Evolutionary conservation across 2,329 filamentous ascomycete species (phyloP), one percentile per base, ranked within the genome.

Genomic region (Stachybotrys chlorohalonatus): DNA sequence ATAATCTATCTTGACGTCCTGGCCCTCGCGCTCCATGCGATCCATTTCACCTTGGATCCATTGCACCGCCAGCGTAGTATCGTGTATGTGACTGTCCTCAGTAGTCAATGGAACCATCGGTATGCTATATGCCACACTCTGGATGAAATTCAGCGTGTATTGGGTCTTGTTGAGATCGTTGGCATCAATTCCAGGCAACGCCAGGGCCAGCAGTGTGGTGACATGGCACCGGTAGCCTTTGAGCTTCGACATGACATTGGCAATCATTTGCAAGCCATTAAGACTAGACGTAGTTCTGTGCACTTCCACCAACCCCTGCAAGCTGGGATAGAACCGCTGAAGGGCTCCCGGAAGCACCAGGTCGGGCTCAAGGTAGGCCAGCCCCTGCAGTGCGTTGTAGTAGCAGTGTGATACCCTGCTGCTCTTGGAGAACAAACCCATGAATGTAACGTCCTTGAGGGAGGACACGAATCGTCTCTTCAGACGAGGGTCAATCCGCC

Each of bases 181-280:
- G 59, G 95, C 92, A 71, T 99, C 95, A 56, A 99, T 95, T 24
- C 94, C 95, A 0, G 95, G 95, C 36, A 99, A 76, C 5, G 93
- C 90, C 56, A 99, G 79, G 6, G 93, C 94, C n/a, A 99, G 75
- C 42, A 99, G 75, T 1, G 93, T 93, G 1, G 94, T 99, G 59
- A 99, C 86, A 68, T 99, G 94, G 66, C 94, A 97, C 57, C 94
- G 83, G 68, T 94, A 96, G n/a, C 94, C 94, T 71, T 95, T 97
- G 47, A 91, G 90, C 66, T 89, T 86, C 13, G 91, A 86, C 82
- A 99, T 95, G 63, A 92, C 84, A 67, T 91, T 90, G 59, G 92
- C 89, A 57, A 97, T 83, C 78, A 95, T 90, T 73, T 96, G 92
- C 57, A 99, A 76, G 47, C 93, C 89, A 64, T 93, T 88, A 56